These are phyloP conservation scores for Coleophoma cylindrospora DNA, from an alignment of 2,329 filamentous ascomycete species.

Conservation along the genomic window DNA sequence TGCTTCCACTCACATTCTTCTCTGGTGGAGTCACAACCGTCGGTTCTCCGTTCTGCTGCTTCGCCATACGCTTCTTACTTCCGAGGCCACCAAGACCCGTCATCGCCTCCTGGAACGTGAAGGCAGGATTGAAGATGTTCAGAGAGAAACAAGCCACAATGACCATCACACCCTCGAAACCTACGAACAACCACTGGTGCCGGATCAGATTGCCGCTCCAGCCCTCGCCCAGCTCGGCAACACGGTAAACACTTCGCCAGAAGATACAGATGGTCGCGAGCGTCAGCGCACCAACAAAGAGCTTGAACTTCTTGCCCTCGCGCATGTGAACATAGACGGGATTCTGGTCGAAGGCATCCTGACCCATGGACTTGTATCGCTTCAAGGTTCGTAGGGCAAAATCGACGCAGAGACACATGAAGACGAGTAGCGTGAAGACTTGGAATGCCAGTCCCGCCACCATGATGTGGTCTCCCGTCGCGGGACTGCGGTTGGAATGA, in stretches of 20 bases:
- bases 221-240: conserved; percentile 60
- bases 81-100: conserved; percentile 2
- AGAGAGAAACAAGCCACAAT: conserved; percentile 38
- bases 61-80: neutral
- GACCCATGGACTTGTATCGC: conserved; percentile 29
- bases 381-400: conserved; percentile 38
- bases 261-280: conserved; percentile 60
- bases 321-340: conserved; percentile 32
- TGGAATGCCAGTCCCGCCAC: conserved; percentile 60
- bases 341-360: conserved; percentile 32
- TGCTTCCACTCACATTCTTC: neutral
- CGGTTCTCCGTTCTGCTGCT: neutral
- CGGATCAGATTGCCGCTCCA: conserved; percentile 55
- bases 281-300: conserved; percentile 48
- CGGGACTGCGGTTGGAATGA: conserved; percentile 28
- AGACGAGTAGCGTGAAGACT: conserved; percentile 50
- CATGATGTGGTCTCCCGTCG: conserved; percentile 54
- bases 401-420: conserved; percentile 45
- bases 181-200: conserved; percentile 50
- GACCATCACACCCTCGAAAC: conserved; percentile 51
- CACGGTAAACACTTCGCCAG: conserved; percentile 59
- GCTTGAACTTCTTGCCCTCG: conserved; percentile 39
- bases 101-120: conserved; percentile 6
- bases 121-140: conserved; percentile 38
- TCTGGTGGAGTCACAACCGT: neutral